These are phyloP conservation scores for Paramecium caudatum DNA, from an alignment of 73 alveolate genomes.

Conservation along the genomic window DNA sequence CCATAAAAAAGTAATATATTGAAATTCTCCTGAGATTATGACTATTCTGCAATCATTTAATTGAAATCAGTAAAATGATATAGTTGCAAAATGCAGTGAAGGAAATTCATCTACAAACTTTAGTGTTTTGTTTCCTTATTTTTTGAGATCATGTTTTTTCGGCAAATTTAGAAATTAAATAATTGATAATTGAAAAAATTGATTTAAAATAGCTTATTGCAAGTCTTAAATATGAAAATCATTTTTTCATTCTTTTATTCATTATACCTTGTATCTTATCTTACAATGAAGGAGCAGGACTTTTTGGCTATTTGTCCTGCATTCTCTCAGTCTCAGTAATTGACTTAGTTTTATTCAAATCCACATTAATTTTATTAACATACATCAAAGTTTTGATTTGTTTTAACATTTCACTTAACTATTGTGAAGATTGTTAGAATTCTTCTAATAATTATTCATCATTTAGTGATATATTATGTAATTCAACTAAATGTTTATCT, in stretches of 20 bases:
- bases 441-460: constrained; percentile 9
- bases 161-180: background rate
- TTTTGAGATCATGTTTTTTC: background rate
- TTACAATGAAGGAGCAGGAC: constrained; percentile 29
- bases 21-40: background rate
- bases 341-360: background rate
- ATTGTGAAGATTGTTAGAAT: background rate
- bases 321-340: background rate
- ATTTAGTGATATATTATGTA: constrained; percentile 26
- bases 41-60: background rate
- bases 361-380: constrained; percentile 34
- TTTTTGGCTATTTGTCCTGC: background rate
- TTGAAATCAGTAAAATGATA: constrained; percentile 12
- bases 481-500: constrained; percentile 63
- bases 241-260: constrained; percentile 45
- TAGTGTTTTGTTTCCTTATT: background rate
- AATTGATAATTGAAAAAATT: background rate
- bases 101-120: background rate
- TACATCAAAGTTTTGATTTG: constrained; percentile 33
- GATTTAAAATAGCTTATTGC: background rate
- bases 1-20: constrained; percentile 27
- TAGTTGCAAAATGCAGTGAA: background rate
- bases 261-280: constrained; percentile 34
- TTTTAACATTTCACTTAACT: constrained; percentile 39
- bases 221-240: background rate